Evolutionary conservation across 1,139 yeast species (phyloP), one percentile per base, ranked within the genome.

Genomic region (Geotrichum restrictum): DNA sequence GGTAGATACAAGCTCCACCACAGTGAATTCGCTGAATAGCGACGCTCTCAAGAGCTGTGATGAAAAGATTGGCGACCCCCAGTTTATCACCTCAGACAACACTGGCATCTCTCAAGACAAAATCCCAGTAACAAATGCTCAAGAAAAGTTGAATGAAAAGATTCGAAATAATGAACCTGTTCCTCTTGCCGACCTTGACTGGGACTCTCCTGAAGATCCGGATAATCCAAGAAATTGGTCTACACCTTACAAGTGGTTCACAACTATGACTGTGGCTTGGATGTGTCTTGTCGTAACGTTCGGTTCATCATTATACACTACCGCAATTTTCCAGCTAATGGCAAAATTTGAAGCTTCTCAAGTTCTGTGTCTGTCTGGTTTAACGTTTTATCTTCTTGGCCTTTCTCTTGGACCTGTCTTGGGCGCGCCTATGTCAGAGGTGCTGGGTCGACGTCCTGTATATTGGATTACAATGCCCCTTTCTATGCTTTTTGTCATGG

Each of bases 351-450:
- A 72, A 10, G 81, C 84, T 0, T 75, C 82, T 8, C 71, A 75
- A 32, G 89, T 83, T 60, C 86, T 83, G 0, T 75, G 83, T 0
- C 69, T 85, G 47, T 76, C 86, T 0, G 83, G 86, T 16, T 77
- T 89, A 0, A 80, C 6, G 72, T 78, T 41, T 56, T 84, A 4
- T 58, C 78, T 79, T 7, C 58, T 78, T 48, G 83, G 82, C 1
- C 77, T 77, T 56, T 82, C 81, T 18, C 45, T 76, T 27, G 80
- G 80, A 1, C 80, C 80, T 10, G 63, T 77, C 67, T 57, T 78
- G 4, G 74, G 77, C 48, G 71, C 80, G 2, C 82, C 83, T 1
- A 57, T 79, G 60, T 72, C 80, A 1, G 83, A 79, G 61, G 67
- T 66, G 13, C 61, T 74, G 53, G 85, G 85, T 3, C 71, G 85